Evolutionary conservation across 1,284 basidiomycete species (phyloP), one percentile per base, ranked within the genome.

Genomic region (Leccinum pseudoinsigne): DNA sequence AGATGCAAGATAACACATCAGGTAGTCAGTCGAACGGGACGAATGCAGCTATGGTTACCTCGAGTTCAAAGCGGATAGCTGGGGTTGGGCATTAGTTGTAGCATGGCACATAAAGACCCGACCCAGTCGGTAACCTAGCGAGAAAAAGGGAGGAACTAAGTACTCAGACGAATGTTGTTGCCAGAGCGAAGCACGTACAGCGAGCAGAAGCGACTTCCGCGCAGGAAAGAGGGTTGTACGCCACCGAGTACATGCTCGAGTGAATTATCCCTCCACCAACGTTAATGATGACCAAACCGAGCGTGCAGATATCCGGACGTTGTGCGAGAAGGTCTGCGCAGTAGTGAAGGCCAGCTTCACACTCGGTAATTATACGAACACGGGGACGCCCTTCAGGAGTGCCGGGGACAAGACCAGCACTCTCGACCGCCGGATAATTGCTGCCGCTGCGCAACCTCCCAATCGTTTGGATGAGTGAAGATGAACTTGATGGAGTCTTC

Each of bases 261-360:
- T 42, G 6, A 1, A 42, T n/a, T 16, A n/a, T 42, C 40, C 40
- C 40, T n/a, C 40, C 40, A 42, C 40, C 40, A n/a, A n/a, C 14
- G 40, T 42, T n/a, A 7, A 42, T 42, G 16, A 42, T 42, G 40
- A 42, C 40, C 6, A 42, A 12, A 42, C 40, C 14, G 9, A 31
- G 31, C 31, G 9, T 31, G 31, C 16, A 0, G 6, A n/a, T 6
- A 8, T 42, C 16, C 14, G 14, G 16, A n/a, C 14, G 40, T n/a
- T 12, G 40, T 42, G 73, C 63, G 9, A 80, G 69, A 8, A 79
- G 72, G 55, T 73, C 76, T 18, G 71, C 65, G 58, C 82, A 82
- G 62, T 76, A 83, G 62, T 84, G 77, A 5, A 83, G 66, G 64
- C 78, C 79, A 0, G 81, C 82, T 68, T 83, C 82, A 4, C 82